These are phyloP conservation scores for Pilobolus umbonatus DNA, from an alignment of 192 early-diverging fungal species.

Conservation along the genomic window DNA sequence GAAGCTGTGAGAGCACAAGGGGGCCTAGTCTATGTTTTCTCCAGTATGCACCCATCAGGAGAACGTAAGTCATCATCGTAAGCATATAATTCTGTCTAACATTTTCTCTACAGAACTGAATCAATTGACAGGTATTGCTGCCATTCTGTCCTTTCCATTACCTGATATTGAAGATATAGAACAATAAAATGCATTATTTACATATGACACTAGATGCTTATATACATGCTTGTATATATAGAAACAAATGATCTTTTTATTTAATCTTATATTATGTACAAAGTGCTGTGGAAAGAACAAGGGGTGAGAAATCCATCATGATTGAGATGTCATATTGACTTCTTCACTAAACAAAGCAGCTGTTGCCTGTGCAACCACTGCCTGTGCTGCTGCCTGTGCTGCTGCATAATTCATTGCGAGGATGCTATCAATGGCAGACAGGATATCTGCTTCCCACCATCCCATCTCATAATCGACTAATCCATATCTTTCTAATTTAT, in stretches of 20 bases:
- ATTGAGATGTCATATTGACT: conserved; percentile 14
- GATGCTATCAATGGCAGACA: conserved; percentile 57
- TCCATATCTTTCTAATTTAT: conserved; percentile 66
- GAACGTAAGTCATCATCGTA: conserved; percentile 64
- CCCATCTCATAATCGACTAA: conserved; percentile 84
- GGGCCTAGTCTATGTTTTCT: conserved; percentile 84
- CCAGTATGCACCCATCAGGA: conserved; percentile 90
- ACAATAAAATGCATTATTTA: conserved; percentile 36
- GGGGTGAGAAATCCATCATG: too few relatives aligned
- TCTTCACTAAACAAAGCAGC: conserved; percentile 24
- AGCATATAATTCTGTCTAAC: not conserved
- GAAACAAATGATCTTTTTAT: conserved; percentile 7
- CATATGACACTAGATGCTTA: not conserved
- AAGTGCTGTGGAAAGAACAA: not conserved
- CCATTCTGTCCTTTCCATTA: conserved; percentile 88
- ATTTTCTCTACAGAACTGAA: conserved; percentile 62
- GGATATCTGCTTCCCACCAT: conserved; percentile 72
- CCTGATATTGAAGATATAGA: conserved; percentile 75
- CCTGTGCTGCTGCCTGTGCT: conserved; percentile 24
- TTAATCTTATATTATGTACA: not conserved
- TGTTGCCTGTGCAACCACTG: conserved; percentile 22
- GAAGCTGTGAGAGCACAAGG: conserved; percentile 71
- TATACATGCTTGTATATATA: not conserved
- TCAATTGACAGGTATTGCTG: conserved; percentile 93
- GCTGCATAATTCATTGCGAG: conserved; percentile 36